A percentile compares a stretch with the other conserved stretches of the same genome.
phyloP scores from a whole-genome alignment of 2,329 filamentous ascomycete species.

The Aspergillaceae sp. region DNA sequence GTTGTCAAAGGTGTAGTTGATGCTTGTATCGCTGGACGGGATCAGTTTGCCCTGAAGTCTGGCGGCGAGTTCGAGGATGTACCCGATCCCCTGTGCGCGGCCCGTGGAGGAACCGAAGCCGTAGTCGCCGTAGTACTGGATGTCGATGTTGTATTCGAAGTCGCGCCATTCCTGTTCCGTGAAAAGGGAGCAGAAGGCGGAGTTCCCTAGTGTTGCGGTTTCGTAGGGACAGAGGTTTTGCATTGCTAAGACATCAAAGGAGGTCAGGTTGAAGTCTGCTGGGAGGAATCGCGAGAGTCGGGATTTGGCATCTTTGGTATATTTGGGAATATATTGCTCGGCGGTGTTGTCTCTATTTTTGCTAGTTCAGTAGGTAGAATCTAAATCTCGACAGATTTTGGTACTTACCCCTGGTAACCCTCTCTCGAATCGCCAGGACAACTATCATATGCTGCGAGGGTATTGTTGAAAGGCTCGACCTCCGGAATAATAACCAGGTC shows the following conservation, averaged over 20 bases:
- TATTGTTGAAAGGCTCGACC: constrained; percentile 44
- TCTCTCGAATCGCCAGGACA: constrained; percentile 31
- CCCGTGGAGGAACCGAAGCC: constrained; percentile 43
- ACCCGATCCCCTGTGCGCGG: constrained; percentile 46
- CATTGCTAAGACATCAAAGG: constrained; percentile 45
- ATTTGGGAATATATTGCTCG: constrained; percentile 37
- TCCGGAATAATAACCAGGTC: constrained; percentile 45
- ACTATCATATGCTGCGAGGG: constrained; percentile 35
- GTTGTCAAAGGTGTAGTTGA: constrained; percentile 44
- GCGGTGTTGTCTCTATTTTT: constrained; percentile 17
- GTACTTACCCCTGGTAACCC: constrained; percentile 16
- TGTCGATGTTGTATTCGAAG: constrained; percentile 47
- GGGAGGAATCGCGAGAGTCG: constrained; percentile 43
- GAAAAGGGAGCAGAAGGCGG: constrained; percentile 47
- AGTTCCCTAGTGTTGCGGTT: constrained; percentile 41
- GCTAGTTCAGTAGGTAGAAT: neutral
- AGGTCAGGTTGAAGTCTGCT: constrained; percentile 40
- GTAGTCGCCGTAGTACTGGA: constrained; percentile 43
- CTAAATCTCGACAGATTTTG: no score
- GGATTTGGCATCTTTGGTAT: constrained; percentile 37
- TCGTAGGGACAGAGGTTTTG: constrained; percentile 50
- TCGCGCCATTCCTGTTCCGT: constrained; percentile 48
- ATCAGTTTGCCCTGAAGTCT: constrained; percentile 42
- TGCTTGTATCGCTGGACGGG: constrained; percentile 40
- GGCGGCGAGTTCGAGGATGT: constrained; percentile 45